Conservation (phyloP, 306 rosid species). For the Sesbania bispinosa region DNA sequence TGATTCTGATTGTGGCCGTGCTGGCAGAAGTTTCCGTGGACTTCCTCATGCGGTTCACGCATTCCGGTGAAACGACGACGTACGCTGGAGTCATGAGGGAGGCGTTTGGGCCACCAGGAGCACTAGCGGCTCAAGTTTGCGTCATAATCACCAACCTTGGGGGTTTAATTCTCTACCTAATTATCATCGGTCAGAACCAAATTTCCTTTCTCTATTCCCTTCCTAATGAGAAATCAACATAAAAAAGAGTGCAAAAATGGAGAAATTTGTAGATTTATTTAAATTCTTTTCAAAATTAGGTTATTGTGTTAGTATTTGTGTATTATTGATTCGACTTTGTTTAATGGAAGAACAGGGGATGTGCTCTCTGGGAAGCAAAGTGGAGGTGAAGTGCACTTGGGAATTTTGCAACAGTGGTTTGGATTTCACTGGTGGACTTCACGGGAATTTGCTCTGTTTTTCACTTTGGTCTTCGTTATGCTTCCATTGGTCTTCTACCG, state of each 20-base stretch:
- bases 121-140: constrained; percentile 54
- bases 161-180: constrained; percentile 68
- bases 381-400: constrained; percentile 61
- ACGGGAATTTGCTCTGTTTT: constrained; percentile 57
- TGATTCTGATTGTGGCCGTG: constrained; percentile 56
- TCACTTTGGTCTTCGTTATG: constrained; percentile 56
- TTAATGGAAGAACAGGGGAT: constrained; percentile 53
- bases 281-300: too few relatives aligned
- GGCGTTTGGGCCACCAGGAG: constrained; percentile 65
- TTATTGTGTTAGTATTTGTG: too few relatives aligned
- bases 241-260: background rate
- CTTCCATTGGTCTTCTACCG: constrained; percentile 65
- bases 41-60: constrained; percentile 75
- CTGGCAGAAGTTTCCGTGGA: constrained; percentile 73
- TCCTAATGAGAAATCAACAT: background rate
- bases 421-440: constrained; percentile 97
- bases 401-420: constrained; percentile 90
- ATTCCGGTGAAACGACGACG: constrained; percentile 61
- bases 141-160: constrained; percentile 76
- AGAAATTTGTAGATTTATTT: too few relatives aligned
- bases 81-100: constrained; percentile 91
- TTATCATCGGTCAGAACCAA: constrained; percentile 64
- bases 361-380: constrained; percentile 65
- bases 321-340: background rate
- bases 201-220: background rate